Percentiles rank a stretch among this genome's conserved stretches.
phyloP scores from a whole-genome alignment of 1,284 basidiomycete genomes.

The Flammula alnicola region DNA sequence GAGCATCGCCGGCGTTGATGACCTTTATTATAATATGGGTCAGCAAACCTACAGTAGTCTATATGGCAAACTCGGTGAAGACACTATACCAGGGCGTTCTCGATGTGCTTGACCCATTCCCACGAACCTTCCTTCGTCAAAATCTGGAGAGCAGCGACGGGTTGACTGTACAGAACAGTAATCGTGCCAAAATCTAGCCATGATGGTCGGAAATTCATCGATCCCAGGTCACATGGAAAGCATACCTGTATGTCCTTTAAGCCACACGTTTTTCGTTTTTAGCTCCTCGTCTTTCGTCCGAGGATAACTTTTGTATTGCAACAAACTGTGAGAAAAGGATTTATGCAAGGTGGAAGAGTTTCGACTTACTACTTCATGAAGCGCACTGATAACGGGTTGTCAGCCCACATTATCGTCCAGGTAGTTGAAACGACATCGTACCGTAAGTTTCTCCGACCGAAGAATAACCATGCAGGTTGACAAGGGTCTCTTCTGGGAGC shows the following conservation, averaged over 20 bases:
- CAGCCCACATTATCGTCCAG: not conserved
- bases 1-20: slow-evolving; percentile 58
- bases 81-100: slow-evolving; percentile 56
- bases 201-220: not conserved
- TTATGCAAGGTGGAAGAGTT: slow-evolving; percentile 2
- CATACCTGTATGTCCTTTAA: slow-evolving; percentile 65
- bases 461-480: slow-evolving; percentile 54
- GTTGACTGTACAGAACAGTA: slow-evolving; percentile 65
- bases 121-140: slow-evolving; percentile 53
- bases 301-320: slow-evolving; percentile 41
- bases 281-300: slow-evolving; percentile 55
- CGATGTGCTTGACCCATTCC: slow-evolving; percentile 64
- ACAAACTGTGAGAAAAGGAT: not conserved
- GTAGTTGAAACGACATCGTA: slow-evolving; percentile 25
- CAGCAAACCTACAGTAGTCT: not conserved
- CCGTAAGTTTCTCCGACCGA: slow-evolving; percentile 50
- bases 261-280: slow-evolving; percentile 59
- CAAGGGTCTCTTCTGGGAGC: slow-evolving; percentile 59
- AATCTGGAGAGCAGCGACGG: slow-evolving; percentile 63
- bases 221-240: not conserved
- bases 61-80: not conserved
- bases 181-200: slow-evolving; percentile 58
- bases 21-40: slow-evolving; percentile 22
- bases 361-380: slow-evolving; percentile 59
- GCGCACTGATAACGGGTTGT: slow-evolving; percentile 40